Percentiles rank a stretch among this genome's conserved stretches.
These are phyloP conservation scores for Stachybotrys chlorohalonatus DNA, from an alignment of 2,329 filamentous ascomycete genomes.

Conservation along the genomic window DNA sequence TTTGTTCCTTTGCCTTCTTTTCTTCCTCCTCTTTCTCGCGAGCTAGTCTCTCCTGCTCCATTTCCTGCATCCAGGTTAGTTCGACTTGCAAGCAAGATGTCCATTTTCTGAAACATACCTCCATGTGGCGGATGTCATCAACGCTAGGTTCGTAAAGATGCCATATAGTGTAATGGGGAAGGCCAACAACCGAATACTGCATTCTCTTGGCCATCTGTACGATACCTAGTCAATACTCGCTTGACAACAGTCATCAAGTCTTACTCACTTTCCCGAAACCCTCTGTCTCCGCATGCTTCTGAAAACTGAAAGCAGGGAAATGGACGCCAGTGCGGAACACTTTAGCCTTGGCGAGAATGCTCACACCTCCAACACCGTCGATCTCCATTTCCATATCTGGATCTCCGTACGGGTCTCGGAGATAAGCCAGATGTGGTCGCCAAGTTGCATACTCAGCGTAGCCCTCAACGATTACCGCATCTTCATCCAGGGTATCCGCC, in stretches of 20 bases:
- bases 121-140: conserved; percentile 96
- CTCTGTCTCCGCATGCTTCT: conserved; percentile 97
- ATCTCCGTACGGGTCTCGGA: conserved; percentile 93
- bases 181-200: conserved; percentile 87
- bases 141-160: conserved; percentile 99
- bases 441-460: conserved; percentile 99
- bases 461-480: conserved; percentile 96
- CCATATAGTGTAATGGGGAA: conserved; percentile 98
- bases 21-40: conserved; percentile 61
- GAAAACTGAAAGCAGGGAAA: conserved; percentile 96
- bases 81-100: background rate
- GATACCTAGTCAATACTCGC: conserved; percentile 5
- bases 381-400: conserved; percentile 99
- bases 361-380: conserved; percentile 94
- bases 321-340: conserved; percentile 94
- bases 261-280: conserved; percentile 83
- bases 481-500: conserved; percentile 91
- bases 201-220: conserved; percentile 90
- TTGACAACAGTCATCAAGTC: background rate
- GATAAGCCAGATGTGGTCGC: conserved; percentile 92
- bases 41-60: conserved; percentile 78
- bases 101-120: conserved; percentile 35
- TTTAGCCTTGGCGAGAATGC: conserved; percentile 89
- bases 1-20: conserved; percentile 66
- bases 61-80: conserved; percentile 50